Base-by-base conservation (phyloP, 805 yeast genomes). In the Myxozyma udenii region DNA sequence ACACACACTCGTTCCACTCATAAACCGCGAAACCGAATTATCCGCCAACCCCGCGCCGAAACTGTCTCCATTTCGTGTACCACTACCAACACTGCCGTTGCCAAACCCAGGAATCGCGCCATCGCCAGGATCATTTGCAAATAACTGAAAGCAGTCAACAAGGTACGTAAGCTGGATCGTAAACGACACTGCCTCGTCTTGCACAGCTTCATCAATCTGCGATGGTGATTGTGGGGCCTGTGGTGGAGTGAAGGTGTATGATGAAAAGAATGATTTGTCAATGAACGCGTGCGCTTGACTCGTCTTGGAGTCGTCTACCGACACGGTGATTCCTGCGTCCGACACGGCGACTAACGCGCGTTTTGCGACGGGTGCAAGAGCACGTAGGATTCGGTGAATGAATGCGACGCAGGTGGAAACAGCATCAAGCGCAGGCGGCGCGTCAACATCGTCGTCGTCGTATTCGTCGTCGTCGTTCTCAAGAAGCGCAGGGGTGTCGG, bases 121-220 rank as follows among this genome's bases (percentile, higher is more conserved):
- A 19, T 39, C 22, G n/a, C 18, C 14, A n/a, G 19, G 38, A 30
- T 48, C 42, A 21, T 21, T 42, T 12, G 58, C 54, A 39, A 55
- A 55, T 14, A 55, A 53, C 49, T 55, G 60, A 24, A 55, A 44
- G 33, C 60, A 55, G 16, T 48, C 53, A 19, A 55, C 50, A 5
- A 55, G 47, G 24, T 57, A 42, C 12, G 37, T 28, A n/a, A 55
- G 44, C 24, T 57, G 46, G 24, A 55, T 28, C 14, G 48, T 21
- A 16, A 55, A 48, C 16, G 47, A 4, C 16, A 44, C 48, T 2
- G 44, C 36, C 5, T 25, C 48, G n/a, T 41, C 48, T 3, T n/a
- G n/a, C n/a, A n/a, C n/a, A n/a, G 36, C 41, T 24, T 28, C 45
- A 21, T 41, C 50, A n/a, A 28, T 21, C 47, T 7, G 38, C 22